Conservation (phyloP, 768 basidiomycete genomes). For the Boletus coccyginus region DNA sequence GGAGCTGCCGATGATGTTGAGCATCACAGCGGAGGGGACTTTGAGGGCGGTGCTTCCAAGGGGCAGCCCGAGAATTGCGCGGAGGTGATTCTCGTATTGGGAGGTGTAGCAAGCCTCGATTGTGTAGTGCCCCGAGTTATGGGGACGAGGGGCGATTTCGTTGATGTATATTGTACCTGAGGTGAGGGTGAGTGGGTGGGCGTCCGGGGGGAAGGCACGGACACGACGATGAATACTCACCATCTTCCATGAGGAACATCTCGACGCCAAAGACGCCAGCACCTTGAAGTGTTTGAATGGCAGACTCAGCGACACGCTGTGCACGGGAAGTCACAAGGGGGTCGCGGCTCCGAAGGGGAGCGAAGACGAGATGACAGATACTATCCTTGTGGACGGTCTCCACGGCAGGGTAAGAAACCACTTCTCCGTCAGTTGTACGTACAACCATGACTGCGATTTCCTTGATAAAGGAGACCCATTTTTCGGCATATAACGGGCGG, state of each 20-base stretch:
- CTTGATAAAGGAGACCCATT: conserved; percentile 83
- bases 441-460: conserved; percentile 99
- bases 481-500: conserved; percentile 87
- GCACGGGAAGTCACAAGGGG: too few species aligned
- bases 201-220: too few species aligned
- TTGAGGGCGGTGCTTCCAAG: conserved; percentile 89
- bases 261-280: too few species aligned
- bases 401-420: conserved; percentile 84
- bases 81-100: conserved; percentile 96
- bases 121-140: conserved; percentile 98
- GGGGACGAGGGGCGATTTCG: conserved; percentile 88
- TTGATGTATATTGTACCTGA: too few species aligned
- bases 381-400: conserved; percentile 95
- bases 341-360: too few species aligned
- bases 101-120: conserved; percentile 97
- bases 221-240: too few species aligned
- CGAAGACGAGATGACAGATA: conserved; percentile 90
- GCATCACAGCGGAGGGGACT: conserved; percentile 86
- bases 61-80: conserved; percentile 87
- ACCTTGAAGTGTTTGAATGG: too few species aligned
- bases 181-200: too few species aligned
- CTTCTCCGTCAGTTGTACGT: conserved; percentile 67
- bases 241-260: too few species aligned
- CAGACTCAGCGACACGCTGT: too few species aligned
- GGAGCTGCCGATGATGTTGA: conserved; percentile 90